Percentiles rank a stretch among this genome's conserved stretches.
Evolutionary conservation across 225 moss, liverwort and hornwort species (phyloP).

Genomic region (Climacium dendroides): DNA sequence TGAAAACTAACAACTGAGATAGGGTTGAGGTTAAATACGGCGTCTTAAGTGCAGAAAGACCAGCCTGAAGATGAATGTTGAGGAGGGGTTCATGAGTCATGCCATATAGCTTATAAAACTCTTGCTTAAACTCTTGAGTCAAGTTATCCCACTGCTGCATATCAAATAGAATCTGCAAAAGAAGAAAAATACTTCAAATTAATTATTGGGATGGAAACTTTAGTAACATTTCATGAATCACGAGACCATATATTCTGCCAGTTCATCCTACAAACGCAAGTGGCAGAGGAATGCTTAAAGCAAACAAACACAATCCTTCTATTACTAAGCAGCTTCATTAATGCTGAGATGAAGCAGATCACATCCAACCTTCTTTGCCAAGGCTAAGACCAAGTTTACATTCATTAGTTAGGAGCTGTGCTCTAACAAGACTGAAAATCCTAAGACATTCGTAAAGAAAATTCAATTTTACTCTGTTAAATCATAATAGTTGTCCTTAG

Average conservation of each 20-base stretch:
- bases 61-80: constrained; percentile 97
- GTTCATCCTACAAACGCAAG: neutral
- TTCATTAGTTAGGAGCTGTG: neutral
- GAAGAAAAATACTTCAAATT: neutral
- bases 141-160: constrained; percentile 95
- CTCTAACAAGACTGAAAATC: neutral
- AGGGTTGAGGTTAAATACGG: constrained; percentile 47
- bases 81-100: constrained; percentile 96
- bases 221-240: neutral
- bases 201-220: neutral
- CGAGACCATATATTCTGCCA: neutral
- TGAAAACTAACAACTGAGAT: neutral
- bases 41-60: constrained; percentile 94
- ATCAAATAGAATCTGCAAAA: constrained; percentile 87
- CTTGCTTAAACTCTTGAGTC: constrained; percentile 90
- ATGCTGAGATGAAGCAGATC: neutral
- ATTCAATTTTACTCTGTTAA: neutral
- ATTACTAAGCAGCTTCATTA: neutral
- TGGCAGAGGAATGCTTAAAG: neutral
- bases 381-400: neutral
- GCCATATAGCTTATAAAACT: constrained; percentile 97
- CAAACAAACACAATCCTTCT: neutral
- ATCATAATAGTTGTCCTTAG: neutral
- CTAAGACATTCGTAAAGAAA: neutral
- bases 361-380: neutral